Conservation (phyloP, 2,329 filamentous ascomycete species). For the Aureobasidium sp. region DNA sequence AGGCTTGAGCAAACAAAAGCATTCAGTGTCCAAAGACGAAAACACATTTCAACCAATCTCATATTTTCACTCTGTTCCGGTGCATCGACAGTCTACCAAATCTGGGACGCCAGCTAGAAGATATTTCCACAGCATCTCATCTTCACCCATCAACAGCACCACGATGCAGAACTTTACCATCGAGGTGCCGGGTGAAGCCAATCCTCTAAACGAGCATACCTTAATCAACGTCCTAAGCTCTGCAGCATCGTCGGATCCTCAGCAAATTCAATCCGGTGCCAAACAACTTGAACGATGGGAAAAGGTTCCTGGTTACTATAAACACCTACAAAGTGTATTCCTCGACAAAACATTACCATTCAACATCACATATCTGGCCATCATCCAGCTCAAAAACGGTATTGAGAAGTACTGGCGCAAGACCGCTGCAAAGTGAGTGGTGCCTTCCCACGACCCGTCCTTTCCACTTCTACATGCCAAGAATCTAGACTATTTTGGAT, state of each 20-base stretch:
- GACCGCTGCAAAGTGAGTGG: conserved; percentile 55
- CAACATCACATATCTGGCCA: conserved; percentile 76
- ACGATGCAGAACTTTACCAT: conserved; percentile 31
- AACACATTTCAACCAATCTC: neutral
- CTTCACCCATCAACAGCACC: conserved; percentile 2
- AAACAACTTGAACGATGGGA: conserved; percentile 46
- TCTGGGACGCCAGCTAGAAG: too few relatives aligned
- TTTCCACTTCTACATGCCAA: neutral
- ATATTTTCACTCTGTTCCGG: neutral
- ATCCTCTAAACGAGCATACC: conserved; percentile 39
- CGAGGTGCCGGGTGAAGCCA: conserved; percentile 76
- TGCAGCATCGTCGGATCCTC: conserved; percentile 37
- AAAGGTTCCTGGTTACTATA: conserved; percentile 37
- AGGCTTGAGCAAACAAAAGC: neutral
- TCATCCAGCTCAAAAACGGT: conserved; percentile 94
- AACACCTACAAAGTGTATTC: conserved; percentile 55
- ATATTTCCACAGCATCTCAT: neutral
- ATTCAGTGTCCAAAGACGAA: neutral
- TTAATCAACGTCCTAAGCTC: conserved; percentile 41
- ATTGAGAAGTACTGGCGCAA: conserved; percentile 92
- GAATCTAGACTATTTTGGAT: neutral
- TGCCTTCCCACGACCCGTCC: neutral
- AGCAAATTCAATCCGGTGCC: conserved; percentile 43
- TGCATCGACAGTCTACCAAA: neutral
- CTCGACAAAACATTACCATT: conserved; percentile 67